Conservation (phyloP, 805 yeast genomes). For the Ogataea paraovalis region DNA sequence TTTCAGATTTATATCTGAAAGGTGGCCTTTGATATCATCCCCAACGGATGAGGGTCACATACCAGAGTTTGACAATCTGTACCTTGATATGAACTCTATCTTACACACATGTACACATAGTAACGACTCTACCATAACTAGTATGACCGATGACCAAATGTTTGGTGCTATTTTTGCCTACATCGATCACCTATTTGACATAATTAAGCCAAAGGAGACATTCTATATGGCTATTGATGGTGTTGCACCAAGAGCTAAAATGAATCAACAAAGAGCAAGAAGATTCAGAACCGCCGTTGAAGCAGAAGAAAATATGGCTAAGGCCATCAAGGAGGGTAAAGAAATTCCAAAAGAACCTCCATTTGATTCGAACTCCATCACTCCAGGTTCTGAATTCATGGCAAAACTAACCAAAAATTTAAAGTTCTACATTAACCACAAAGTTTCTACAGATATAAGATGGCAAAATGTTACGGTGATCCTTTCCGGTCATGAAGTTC, state of each 20-base stretch:
- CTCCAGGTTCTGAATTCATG: conserved; percentile 98
- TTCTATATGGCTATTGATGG: conserved; percentile 98
- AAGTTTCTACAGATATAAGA: conserved; percentile 77
- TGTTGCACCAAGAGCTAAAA: conserved; percentile 97
- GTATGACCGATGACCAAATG: conserved; percentile 85
- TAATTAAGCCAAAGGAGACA: conserved; percentile 79
- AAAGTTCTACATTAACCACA: conserved; percentile 83
- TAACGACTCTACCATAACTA: conserved; percentile 55
- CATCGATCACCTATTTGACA: conserved; percentile 86
- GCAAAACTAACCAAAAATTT: conserved; percentile 76
- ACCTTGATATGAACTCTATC: conserved; percentile 97
- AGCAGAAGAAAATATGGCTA: conserved; percentile 73
- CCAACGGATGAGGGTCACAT: conserved; percentile 74
- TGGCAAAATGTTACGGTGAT: conserved; percentile 80
- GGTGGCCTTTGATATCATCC: conserved; percentile 97
- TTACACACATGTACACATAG: conserved; percentile 91
- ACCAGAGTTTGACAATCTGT: conserved; percentile 92
- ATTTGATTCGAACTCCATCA: conserved; percentile 87
- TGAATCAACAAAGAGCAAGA: conserved; percentile 97
- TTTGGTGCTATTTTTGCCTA: conserved; percentile 90
- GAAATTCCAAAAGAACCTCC: conserved; percentile 79
- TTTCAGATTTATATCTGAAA: conserved; percentile 92
- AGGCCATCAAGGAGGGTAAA: conserved; percentile 70
- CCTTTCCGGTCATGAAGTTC: conserved; percentile 91
- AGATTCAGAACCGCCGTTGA: conserved; percentile 92